phyloP scores from a whole-genome alignment of 441 rosid species.

The Erodium trifolium region DNA sequence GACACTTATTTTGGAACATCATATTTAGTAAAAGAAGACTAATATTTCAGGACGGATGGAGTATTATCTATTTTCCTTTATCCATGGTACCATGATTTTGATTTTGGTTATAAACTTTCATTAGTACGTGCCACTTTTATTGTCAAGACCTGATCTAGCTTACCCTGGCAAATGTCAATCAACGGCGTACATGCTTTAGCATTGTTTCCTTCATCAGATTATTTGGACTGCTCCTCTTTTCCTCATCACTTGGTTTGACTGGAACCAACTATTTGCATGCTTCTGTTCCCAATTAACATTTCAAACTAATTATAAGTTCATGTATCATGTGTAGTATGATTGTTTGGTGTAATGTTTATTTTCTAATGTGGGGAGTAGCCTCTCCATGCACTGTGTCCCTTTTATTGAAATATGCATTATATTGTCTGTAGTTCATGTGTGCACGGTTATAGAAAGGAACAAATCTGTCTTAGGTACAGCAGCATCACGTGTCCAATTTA shows the following conservation, averaged over 20 bases:
- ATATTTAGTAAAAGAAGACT: background rate
- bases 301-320: background rate
- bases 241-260: background rate
- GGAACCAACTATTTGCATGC: background rate
- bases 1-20: background rate
- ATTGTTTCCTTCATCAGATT: background rate
- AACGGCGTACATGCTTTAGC: background rate
- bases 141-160: background rate
- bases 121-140: background rate
- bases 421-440: background rate
- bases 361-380: background rate
- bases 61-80: constrained; percentile 2
- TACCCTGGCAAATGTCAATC: background rate
- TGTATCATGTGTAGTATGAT: background rate
- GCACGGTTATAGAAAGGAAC: constrained; percentile 2
- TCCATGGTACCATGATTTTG: background rate
- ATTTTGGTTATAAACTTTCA: background rate
- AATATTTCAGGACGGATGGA: background rate
- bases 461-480: background rate
- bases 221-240: background rate
- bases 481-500: background rate
- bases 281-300: background rate
- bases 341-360: constrained; percentile 6
- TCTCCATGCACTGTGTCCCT: background rate
- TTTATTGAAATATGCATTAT: constrained; percentile 4